A percentile compares a stretch with the other conserved stretches of the same genome.
Evolutionary conservation across 768 basidiomycete genomes (phyloP).

Genomic region (Boletellus ananas): DNA sequence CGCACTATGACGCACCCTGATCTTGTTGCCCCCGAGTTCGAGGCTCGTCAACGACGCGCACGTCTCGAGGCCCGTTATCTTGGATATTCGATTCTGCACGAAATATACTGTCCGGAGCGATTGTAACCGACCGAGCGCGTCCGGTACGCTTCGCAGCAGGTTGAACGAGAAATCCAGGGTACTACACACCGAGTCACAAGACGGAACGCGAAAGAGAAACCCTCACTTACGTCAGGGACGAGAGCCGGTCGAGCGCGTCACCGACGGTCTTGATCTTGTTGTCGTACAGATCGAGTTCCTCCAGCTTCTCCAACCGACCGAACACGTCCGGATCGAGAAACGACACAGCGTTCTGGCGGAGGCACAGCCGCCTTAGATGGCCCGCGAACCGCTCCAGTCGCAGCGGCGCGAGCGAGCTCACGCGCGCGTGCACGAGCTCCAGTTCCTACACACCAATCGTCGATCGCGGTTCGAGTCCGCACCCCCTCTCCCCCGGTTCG

Average conservation of each 20-base stretch:
- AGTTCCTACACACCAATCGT: slow-evolving; percentile 56
- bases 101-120: slow-evolving; percentile 82
- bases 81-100: slow-evolving; percentile 91
- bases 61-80: slow-evolving; percentile 63
- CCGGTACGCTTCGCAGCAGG: slow-evolving; percentile 69
- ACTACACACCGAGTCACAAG: slow-evolving; percentile 36
- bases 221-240: slow-evolving; percentile 50
- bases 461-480: background rate
- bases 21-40: slow-evolving; percentile 90
- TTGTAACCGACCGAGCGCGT: slow-evolving; percentile 52
- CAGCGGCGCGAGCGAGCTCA: slow-evolving; percentile 65
- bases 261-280: slow-evolving; percentile 82
- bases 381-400: slow-evolving; percentile 68
- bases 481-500: no score
- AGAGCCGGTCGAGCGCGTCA: slow-evolving; percentile 56
- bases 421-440: slow-evolving; percentile 77
- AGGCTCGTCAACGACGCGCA: slow-evolving; percentile 67
- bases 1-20: slow-evolving; percentile 56
- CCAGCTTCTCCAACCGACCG: slow-evolving; percentile 57
- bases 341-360: slow-evolving; percentile 83
- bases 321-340: slow-evolving; percentile 72
- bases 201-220: background rate
- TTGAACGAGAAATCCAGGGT: slow-evolving; percentile 95
- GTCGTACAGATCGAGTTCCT: slow-evolving; percentile 94
- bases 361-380: slow-evolving; percentile 69